Evolutionary conservation across 345 rosid species (phyloP), one percentile per base, ranked within the genome.

Genomic region (Odontarrhena argentea): DNA sequence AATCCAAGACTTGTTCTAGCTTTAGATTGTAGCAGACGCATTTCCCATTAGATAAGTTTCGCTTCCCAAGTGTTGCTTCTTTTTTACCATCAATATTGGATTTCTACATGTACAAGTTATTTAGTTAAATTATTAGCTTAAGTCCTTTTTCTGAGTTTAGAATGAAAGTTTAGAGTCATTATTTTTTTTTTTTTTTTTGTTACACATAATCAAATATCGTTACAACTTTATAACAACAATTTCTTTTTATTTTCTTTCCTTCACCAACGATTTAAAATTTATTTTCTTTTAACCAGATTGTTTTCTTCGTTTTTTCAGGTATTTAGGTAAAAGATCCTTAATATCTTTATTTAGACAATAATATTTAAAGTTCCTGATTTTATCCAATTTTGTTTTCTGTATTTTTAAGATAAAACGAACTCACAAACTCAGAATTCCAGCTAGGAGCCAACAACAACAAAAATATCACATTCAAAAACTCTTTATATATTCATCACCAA

Each of bases 401-500:
- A 61, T 9, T 69, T 36, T 34, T 2, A 14, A 14, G 8, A 1
- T 3, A 34, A 46, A 13, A 8, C 55, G 24, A 36, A 43, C 55
- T 43, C 13, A 25, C 40, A 34, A 9, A 30, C 36, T 45, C 40
- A 48, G 9, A 62, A 52, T 22, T 54, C 61, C 74, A 60, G 60
- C 60, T 12, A 43, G 44, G 30, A 3, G 15, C 41, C 54, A 49
- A 48, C 42, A 12, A 38, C 0, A 38, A 36, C 7, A 0, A 11
- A 13, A 28, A 1, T 51, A 7, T 5, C 45, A 22, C 32, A 4
- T 59, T 9, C 25, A 18, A 51, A 26, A 6, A 32, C 15, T 25
- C 58, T 22, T 59, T 61, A 70, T 70, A 70, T 35, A 61, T 14
- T 9, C 24, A 26, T 44, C 41, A 61, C 24, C 34, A 61, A 13